phyloP scores from a whole-genome alignment of 768 basidiomycete genomes.

The Peribolospora kevripleyi region DNA sequence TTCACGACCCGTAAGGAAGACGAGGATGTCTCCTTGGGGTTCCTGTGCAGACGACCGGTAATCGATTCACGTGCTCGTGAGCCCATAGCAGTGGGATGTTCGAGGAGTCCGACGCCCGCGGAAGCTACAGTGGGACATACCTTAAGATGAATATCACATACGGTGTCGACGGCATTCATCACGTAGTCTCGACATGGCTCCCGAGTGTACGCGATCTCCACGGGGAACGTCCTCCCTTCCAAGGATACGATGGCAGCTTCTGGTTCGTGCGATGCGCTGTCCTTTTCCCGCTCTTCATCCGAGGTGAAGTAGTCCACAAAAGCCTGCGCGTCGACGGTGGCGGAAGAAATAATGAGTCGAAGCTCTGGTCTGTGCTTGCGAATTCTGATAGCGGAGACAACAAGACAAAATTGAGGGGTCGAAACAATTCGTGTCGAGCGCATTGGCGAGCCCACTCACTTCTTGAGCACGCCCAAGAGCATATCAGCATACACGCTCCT shows the following conservation, averaged over 20 bases:
- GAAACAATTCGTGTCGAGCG: slow-evolving; percentile 29
- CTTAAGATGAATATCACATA: slow-evolving; percentile 52
- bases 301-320: slow-evolving; percentile 74
- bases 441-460: slow-evolving; percentile 35
- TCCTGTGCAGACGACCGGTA: slow-evolving; percentile 27
- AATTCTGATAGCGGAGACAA: slow-evolving; percentile 32
- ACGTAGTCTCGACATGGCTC: slow-evolving; percentile 61
- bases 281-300: slow-evolving; percentile 17
- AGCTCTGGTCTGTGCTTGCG: slow-evolving; percentile 71
- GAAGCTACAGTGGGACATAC: slow-evolving; percentile 22
- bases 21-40: slow-evolving; percentile 63
- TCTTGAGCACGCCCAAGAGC: slow-evolving; percentile 72
- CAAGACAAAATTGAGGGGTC: not conserved
- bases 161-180: slow-evolving; percentile 50
- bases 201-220: slow-evolving; percentile 68
- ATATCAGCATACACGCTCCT: slow-evolving; percentile 88
- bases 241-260: slow-evolving; percentile 67
- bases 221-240: slow-evolving; percentile 85
- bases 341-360: slow-evolving; percentile 78
- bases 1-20: slow-evolving; percentile 85
- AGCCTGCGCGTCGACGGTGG: slow-evolving; percentile 74
- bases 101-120: not conserved
- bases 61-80: not conserved
- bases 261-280: slow-evolving; percentile 21
- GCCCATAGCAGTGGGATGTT: not conserved